Conservation (phyloP, 2,329 filamentous ascomycete species). For the Onygenales sp. region DNA sequence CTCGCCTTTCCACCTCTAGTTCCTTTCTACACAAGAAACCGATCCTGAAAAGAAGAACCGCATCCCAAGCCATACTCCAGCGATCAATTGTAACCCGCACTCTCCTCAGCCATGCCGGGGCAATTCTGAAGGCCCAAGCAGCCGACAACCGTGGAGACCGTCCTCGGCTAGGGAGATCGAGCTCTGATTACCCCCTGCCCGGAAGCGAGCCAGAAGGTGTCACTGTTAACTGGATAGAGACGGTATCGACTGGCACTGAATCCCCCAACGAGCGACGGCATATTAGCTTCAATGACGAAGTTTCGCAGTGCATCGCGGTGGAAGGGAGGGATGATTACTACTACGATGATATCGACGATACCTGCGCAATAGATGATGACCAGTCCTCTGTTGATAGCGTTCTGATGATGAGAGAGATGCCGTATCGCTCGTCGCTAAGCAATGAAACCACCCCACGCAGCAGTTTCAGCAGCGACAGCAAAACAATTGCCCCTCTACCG, state of each 20-base stretch:
- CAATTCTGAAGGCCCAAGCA: constrained; percentile 74
- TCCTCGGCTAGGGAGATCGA: constrained; percentile 49
- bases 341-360: constrained; percentile 13
- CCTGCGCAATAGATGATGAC: constrained; percentile 29
- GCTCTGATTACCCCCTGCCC: constrained; percentile 59
- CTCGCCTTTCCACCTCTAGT: constrained; percentile 49
- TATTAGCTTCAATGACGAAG: constrained; percentile 94
- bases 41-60: constrained; percentile 91
- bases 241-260: constrained; percentile 60
- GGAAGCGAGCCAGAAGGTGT: constrained; percentile 48
- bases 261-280: constrained; percentile 62
- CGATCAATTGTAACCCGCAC: constrained; percentile 80
- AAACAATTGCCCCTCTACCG: constrained; percentile 79
- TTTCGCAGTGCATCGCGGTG: constrained; percentile 90
- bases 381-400: constrained; percentile 65
- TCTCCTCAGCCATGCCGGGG: constrained; percentile 78
- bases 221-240: constrained; percentile 53
- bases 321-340: constrained; percentile 55
- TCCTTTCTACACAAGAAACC: constrained; percentile 70
- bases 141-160: constrained; percentile 47
- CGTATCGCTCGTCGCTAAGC: constrained; percentile 41
- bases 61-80: constrained; percentile 92
- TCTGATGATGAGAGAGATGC: constrained; percentile 69
- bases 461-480: constrained; percentile 56
- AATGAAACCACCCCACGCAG: constrained; percentile 45